Conservation (phyloP, 2,329 filamentous ascomycete species). For the Knoxdaviesia capensis region DNA sequence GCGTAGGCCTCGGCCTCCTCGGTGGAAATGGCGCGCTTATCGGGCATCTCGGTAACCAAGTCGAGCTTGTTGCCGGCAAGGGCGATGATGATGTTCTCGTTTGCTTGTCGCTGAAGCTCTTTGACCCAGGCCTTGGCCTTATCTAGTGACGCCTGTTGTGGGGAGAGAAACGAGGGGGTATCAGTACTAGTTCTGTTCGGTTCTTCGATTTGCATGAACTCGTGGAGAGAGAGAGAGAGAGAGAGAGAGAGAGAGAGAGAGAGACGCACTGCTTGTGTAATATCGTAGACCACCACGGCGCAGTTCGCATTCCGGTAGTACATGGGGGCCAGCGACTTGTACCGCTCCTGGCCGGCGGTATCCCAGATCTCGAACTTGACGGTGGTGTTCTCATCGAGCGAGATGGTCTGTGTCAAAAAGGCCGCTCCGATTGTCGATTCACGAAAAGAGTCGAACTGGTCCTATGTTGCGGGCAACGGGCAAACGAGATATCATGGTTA, state of each 20-base stretch:
- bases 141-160: conserved; percentile 66
- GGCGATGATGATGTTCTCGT: conserved; percentile 98
- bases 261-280: conserved; percentile 79
- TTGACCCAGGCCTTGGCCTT: conserved; percentile 99
- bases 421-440: conserved; percentile 97
- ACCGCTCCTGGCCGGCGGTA: conserved; percentile 93
- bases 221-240: conserved; percentile 3
- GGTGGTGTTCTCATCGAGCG: conserved; percentile 91
- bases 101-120: conserved; percentile 93
- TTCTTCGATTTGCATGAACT: background rate
- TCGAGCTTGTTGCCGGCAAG: conserved; percentile 96
- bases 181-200: no score
- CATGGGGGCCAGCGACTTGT: conserved; percentile 98
- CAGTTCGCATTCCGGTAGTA: conserved; percentile 99
- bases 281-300: conserved; percentile 97
- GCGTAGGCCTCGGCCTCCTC: conserved; percentile 92
- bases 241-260: conserved; percentile 1
- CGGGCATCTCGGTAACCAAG: conserved; percentile 80
- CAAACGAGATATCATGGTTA: background rate
- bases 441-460: conserved; percentile 95
- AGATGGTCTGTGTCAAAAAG: conserved; percentile 97
- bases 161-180: conserved; percentile 4
- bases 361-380: conserved; percentile 99
- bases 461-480: conserved; percentile 27
- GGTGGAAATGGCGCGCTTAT: conserved; percentile 80